Evolutionary conservation across 148 eudicot species (phyloP).

Genomic region (Silene uniflora): DNA sequence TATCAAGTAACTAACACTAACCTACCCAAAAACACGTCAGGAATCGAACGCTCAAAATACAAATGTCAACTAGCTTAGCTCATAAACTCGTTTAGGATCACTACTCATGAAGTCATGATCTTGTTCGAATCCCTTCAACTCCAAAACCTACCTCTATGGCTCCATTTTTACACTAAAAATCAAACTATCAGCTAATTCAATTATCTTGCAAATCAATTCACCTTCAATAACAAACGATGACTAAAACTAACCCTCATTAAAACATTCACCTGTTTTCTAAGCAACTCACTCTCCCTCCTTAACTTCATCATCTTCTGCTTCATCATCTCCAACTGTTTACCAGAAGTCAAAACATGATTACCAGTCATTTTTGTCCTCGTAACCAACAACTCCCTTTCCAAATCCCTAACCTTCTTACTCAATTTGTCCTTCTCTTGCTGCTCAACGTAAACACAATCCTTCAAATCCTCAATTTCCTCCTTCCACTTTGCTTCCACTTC

Average conservation of each 20-base stretch:
- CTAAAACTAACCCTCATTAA: neutral
- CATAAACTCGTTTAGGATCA: too few relatives aligned
- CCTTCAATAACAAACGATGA: too few relatives aligned
- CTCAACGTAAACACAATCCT: slow-evolving; percentile 22
- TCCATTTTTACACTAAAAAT: too few relatives aligned
- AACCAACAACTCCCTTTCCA: slow-evolving; percentile 34
- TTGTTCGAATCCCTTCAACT: too few relatives aligned
- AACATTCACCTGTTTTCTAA: slow-evolving; percentile 15
- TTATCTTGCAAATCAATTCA: too few relatives aligned
- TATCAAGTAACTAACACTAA: too few relatives aligned
- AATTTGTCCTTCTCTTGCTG: slow-evolving; percentile 30
- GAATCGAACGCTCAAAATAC: too few relatives aligned
- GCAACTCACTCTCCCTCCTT: slow-evolving; percentile 30
- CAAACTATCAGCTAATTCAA: neutral
- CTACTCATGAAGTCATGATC: too few relatives aligned
- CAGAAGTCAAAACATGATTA: slow-evolving; percentile 20
- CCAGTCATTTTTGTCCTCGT: slow-evolving; percentile 15
- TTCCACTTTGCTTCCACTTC: slow-evolving; percentile 20
- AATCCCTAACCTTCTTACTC: slow-evolving; percentile 25
- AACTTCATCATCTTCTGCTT: slow-evolving; percentile 34
- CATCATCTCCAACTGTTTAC: slow-evolving; percentile 25
- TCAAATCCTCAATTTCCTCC: slow-evolving; percentile 32
- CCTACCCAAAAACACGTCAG: too few relatives aligned
- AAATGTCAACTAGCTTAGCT: too few relatives aligned
- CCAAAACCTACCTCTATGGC: too few relatives aligned